These are phyloP conservation scores for Entomortierella lignicola DNA, from an alignment of 192 early-diverging fungal species.

Conservation along the genomic window DNA sequence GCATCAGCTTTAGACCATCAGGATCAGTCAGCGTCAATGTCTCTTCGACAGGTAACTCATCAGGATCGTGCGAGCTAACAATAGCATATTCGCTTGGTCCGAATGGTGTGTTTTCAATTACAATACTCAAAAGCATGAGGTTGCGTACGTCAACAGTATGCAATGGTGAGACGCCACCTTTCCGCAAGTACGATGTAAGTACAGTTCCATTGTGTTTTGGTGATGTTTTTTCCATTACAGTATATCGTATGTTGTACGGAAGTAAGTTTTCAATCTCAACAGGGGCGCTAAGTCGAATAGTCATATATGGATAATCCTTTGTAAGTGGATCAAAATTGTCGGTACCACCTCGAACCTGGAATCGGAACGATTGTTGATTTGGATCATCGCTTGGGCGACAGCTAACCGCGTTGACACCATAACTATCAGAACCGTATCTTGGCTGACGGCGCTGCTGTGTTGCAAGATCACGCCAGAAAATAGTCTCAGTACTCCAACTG, in stretches of 20 bases:
- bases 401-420: conserved; percentile 50
- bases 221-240: conserved; percentile 80
- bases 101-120: conserved; percentile 82
- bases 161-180: conserved; percentile 79
- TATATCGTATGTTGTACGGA: conserved; percentile 86
- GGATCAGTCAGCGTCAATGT: conserved; percentile 74
- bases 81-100: conserved; percentile 83
- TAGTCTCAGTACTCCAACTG: conserved; percentile 81
- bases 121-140: conserved; percentile 79
- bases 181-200: conserved; percentile 69
- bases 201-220: conserved; percentile 65
- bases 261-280: conserved; percentile 95
- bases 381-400: conserved; percentile 56
- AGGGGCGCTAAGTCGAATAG: conserved; percentile 78
- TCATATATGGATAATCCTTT: conserved; percentile 81
- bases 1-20: conserved; percentile 70
- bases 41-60: conserved; percentile 84
- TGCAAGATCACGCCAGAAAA: conserved; percentile 89
- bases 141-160: conserved; percentile 89
- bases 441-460: conserved; percentile 37
- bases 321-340: conserved; percentile 61
- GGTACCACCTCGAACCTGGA: conserved; percentile 73
- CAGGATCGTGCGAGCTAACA: conserved; percentile 83
- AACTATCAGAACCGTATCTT: conserved; percentile 22
- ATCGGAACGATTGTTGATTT: conserved; percentile 70